Conservation (phyloP, 495 filamentous ascomycete genomes). For the Daldinia caldariorum region DNA sequence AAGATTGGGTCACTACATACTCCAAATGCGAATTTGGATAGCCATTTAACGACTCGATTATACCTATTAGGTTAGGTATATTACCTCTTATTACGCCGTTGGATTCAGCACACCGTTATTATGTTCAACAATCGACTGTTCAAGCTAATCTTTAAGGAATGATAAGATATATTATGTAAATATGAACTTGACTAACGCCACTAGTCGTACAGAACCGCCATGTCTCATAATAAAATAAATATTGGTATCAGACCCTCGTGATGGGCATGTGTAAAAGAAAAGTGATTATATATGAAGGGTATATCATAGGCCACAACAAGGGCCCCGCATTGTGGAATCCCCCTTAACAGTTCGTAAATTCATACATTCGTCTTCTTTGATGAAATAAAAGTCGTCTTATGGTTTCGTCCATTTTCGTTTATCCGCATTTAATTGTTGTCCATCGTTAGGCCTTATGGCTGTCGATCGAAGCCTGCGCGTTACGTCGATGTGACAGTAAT, state of each 20-base stretch:
- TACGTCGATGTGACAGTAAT: background rate
- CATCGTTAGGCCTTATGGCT: background rate
- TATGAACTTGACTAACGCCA: background rate
- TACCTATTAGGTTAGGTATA: no score
- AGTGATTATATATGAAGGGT: constrained; percentile 30
- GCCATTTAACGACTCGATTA: no score
- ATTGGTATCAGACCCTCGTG: constrained; percentile 16
- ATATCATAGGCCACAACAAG: constrained; percentile 14
- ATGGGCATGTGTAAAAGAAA: constrained; percentile 1
- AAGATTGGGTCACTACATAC: no score
- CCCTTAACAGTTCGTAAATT: background rate
- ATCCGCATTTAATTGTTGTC: background rate
- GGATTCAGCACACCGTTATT: no score
- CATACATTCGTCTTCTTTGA: background rate
- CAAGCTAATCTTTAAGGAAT: no score
- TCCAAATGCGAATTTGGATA: no score
- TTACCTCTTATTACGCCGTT: no score
- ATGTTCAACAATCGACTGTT: no score
- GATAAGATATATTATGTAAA: background rate
- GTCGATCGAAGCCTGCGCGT: background rate
- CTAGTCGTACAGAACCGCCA: background rate
- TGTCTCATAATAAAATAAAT: constrained; percentile 9
- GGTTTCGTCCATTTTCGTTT: background rate
- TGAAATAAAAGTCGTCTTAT: background rate
- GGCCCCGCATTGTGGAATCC: background rate